Evolutionary conservation across 441 rosid genomes (phyloP).

Genomic region (Erodium chrysanthum): DNA sequence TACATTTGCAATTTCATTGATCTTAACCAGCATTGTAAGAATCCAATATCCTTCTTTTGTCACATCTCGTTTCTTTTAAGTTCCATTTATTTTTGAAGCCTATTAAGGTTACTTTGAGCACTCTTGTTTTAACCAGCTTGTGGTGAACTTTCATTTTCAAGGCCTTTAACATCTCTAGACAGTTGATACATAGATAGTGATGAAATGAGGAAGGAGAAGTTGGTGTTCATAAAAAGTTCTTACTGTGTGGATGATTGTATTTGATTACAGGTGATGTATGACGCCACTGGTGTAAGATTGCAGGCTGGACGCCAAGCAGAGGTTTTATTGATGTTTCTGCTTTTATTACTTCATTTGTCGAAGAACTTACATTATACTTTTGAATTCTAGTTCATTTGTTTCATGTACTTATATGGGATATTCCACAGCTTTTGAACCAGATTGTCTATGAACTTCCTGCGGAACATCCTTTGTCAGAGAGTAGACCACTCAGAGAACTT

Average conservation of each 20-base stretch:
- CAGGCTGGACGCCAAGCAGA: constrained; percentile 78
- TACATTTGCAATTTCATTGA: constrained; percentile 35
- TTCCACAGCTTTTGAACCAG: constrained; percentile 51
- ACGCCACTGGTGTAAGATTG: constrained; percentile 62
- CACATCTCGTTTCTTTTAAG: neutral
- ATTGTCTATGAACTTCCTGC: constrained; percentile 67
- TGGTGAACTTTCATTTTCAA: neutral
- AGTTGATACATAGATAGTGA: neutral
- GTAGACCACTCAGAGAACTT: constrained; percentile 54
- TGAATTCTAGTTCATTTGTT: constrained; percentile 3
- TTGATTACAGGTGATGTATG: constrained; percentile 56
- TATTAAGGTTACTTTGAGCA: neutral
- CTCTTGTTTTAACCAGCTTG: neutral
- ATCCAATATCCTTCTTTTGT: neutral
- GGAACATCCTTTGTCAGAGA: constrained; percentile 64
- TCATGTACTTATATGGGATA: constrained; percentile 9
- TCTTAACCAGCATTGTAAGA: constrained; percentile 48
- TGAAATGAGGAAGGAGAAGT: neutral
- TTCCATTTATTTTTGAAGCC: neutral
- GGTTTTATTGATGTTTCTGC: constrained; percentile 26
- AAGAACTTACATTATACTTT: neutral
- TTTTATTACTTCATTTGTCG: neutral
- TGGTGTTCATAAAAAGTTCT: neutral
- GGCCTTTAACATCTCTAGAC: neutral
- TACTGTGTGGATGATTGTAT: neutral